Percentiles rank a stretch among this genome's conserved stretches.
Conservation (phyloP, 2,329 filamentous ascomycete species). For the Colletotrichum sp. region DNA sequence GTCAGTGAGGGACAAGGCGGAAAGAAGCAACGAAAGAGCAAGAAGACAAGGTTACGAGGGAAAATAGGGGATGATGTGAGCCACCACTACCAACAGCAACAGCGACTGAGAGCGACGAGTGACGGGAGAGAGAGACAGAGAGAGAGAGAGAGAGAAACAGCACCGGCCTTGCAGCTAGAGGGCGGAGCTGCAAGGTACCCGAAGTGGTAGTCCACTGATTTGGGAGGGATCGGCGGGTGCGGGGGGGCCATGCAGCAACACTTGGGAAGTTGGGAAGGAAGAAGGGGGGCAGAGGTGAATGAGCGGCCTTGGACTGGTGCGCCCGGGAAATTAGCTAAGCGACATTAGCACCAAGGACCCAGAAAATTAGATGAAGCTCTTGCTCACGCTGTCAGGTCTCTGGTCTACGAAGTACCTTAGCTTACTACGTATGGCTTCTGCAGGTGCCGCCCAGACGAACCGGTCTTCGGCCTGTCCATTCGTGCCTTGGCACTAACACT, state of each 20-base stretch:
- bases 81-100: neutral
- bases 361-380: constrained; percentile 20
- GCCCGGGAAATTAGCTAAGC: constrained; percentile 25
- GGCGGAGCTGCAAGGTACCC: constrained; percentile 19
- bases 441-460: neutral
- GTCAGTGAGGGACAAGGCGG: neutral
- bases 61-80: neutral
- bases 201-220: constrained; percentile 2
- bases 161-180: neutral
- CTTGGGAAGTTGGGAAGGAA: neutral
- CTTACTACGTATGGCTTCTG: neutral
- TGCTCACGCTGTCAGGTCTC: neutral
- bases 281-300: neutral
- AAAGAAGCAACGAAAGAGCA: constrained; percentile 2
- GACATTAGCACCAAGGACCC: constrained; percentile 20
- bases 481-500: neutral
- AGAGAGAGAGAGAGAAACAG: neutral
- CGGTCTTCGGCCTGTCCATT: neutral
- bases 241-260: neutral
- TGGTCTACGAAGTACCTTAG: neutral
- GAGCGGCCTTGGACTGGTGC: neutral
- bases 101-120: neutral
- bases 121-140: neutral
- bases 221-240: constrained; percentile 9
- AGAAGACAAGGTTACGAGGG: neutral